These are phyloP conservation scores for Talinum fruticosum DNA, from an alignment of 148 eudicot species.

Conservation along the genomic window DNA sequence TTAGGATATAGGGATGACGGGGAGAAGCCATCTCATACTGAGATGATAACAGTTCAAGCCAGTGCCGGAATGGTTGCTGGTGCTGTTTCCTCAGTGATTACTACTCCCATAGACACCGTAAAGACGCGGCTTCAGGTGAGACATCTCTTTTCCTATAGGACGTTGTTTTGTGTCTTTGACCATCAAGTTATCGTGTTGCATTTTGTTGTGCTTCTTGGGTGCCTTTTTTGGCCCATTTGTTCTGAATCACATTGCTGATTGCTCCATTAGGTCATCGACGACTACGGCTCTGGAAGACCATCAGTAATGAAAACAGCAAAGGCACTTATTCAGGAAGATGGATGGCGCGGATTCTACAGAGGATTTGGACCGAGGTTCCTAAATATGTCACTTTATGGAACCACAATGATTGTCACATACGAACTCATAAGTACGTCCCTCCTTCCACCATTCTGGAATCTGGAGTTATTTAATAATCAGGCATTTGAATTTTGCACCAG, in stretches of 20 bases:
- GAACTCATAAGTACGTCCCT: conserved; percentile 61
- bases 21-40: conserved; percentile 58
- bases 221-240: not conserved
- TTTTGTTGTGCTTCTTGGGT: not conserved
- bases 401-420: conserved; percentile 77
- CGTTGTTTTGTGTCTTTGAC: not conserved
- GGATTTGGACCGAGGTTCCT: conserved; percentile 80
- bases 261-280: conserved; percentile 51
- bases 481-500: too few species aligned
- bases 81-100: conserved; percentile 66
- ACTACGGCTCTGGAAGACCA: conserved; percentile 64
- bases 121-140: conserved; percentile 77
- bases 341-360: conserved; percentile 74
- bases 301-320: conserved; percentile 58
- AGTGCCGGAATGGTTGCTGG: conserved; percentile 73
- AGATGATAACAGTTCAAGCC: conserved; percentile 70
- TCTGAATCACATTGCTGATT: not conserved
- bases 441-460: too few species aligned
- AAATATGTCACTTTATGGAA: conserved; percentile 80
- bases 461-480: too few species aligned
- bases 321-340: conserved; percentile 58
- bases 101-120: conserved; percentile 76
- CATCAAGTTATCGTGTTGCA: not conserved
- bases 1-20: conserved; percentile 50
- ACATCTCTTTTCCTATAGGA: not conserved